These are phyloP conservation scores for Hsuehochloa calcarea DNA, from an alignment of 176 grass and related monocot genomes.

Conservation along the genomic window DNA sequence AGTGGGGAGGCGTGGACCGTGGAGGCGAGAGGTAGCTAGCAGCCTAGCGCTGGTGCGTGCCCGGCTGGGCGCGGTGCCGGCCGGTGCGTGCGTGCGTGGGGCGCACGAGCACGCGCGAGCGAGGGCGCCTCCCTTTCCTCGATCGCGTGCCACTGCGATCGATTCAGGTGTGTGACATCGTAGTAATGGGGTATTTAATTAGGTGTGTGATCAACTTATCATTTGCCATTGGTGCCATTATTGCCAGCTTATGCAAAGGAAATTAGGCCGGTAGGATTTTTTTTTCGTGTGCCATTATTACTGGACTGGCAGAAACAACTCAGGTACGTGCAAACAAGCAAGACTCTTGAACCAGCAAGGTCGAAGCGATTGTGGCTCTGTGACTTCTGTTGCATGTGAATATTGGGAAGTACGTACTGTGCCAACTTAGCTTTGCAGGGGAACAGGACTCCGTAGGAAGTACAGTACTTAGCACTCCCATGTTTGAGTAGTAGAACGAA, in stretches of 20 bases:
- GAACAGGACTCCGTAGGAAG: neutral
- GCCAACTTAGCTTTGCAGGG: neutral
- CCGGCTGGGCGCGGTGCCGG: neutral
- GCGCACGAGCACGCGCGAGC: neutral
- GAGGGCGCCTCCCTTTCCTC: neutral
- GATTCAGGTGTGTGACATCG: neutral
- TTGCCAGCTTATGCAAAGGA: neutral
- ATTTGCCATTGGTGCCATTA: neutral
- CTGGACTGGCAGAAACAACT: neutral
- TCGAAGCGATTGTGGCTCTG: neutral
- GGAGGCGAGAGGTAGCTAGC: neutral
- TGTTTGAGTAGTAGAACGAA: neutral
- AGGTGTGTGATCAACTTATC: neutral
- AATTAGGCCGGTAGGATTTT: neutral
- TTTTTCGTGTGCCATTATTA: neutral
- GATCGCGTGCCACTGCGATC: slow-evolving; percentile 5
- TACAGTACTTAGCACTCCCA: neutral
- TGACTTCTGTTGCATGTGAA: neutral
- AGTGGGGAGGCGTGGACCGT: slow-evolving; percentile 7
- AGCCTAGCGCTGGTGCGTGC: too few relatives aligned
- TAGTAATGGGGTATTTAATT: neutral
- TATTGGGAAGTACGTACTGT: neutral
- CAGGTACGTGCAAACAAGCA: neutral
- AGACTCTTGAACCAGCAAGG: neutral
- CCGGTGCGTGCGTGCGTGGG: neutral